Evolutionary conservation across 1,284 basidiomycete genomes (phyloP), one percentile per base, ranked within the genome.

Genomic region (Erythrobasidium hasegawianum): DNA sequence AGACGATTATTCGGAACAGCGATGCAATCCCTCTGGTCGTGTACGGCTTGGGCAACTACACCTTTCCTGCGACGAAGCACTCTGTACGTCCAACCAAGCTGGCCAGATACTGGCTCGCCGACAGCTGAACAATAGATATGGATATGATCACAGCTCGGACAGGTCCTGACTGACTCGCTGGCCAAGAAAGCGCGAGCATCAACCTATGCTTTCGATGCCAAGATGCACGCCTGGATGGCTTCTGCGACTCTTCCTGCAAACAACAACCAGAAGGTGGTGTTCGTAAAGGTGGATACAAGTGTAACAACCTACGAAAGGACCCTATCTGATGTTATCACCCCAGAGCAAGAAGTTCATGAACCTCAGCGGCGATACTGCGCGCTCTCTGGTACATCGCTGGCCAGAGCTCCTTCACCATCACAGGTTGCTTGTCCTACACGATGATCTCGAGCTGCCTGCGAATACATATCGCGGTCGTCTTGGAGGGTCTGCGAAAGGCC

Each of bases 331-430:
- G 8, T 27, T 53, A 47, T 47, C 7, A 5, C 1, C 18, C 9
- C 53, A 64, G 61, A 64, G 61, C 54, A 64, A 64, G 39, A 38
- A 64, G 22, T 43, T 43, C 14, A 64, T 64, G 61, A 64, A 64
- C 22, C 54, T 43, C 2, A 56, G 53, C 39, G 61, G 61, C 16
- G 40, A 47, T 18, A 43, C 61, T 11, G n/a, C 38, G 13, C 14
- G 20, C n/a, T 41, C 40, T 24, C 54, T 64, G 2, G 27, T 56
- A 39, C 53, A 57, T 29, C 52, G 54, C 11, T 27, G 40, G 18
- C 13, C 52, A 33, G 24, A 56, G 33, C 61, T 41, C 14, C 39
- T 45, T 1, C 14, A 20, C 24, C 11, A 26, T 40, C 53, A 39
- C 7, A 24, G 40, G 14, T 16, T 64, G 22, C 47, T 64, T 11